phyloP scores from a whole-genome alignment of 1,284 basidiomycete genomes.

The Thelephora terrestris region DNA sequence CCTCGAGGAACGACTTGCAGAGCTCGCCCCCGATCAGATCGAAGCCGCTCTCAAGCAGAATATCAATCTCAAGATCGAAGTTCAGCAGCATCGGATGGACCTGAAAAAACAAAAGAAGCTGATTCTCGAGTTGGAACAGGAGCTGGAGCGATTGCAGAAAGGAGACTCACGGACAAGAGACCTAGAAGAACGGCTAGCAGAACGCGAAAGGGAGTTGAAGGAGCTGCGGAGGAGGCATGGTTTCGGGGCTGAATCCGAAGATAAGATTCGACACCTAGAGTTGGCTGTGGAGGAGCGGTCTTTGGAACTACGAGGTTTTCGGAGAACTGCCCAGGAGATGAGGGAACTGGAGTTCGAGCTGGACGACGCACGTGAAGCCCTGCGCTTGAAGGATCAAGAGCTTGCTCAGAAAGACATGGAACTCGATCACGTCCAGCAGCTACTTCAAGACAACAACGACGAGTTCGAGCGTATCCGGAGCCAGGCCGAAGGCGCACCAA shows the following conservation, averaged over 20 bases:
- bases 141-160: constrained; percentile 63
- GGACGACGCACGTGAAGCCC: neutral
- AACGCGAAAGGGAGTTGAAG: constrained; percentile 56
- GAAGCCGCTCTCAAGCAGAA: constrained; percentile 90
- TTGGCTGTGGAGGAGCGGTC: constrained; percentile 1
- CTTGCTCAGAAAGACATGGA: constrained; percentile 46
- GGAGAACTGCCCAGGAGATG: constrained; percentile 36
- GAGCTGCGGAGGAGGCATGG: constrained; percentile 40
- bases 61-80: constrained; percentile 88
- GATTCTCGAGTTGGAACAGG: constrained; percentile 73
- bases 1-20: constrained; percentile 80
- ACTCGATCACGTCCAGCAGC: constrained; percentile 48
- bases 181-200: constrained; percentile 58
- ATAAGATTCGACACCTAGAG: constrained; percentile 2
- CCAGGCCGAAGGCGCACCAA: constrained; percentile 41
- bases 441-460: constrained; percentile 70
- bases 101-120: constrained; percentile 89
- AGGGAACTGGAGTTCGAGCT: constrained; percentile 33
- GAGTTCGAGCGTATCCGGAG: constrained; percentile 62
- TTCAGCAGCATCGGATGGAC: constrained; percentile 85
- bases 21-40: constrained; percentile 86
- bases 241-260: constrained; percentile 11
- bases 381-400: constrained; percentile 41
- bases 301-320: constrained; percentile 3
- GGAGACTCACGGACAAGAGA: constrained; percentile 46